These are phyloP conservation scores for Mortierella sp. DNA, from an alignment of 371 early-diverging fungal species.

Conservation along the genomic window DNA sequence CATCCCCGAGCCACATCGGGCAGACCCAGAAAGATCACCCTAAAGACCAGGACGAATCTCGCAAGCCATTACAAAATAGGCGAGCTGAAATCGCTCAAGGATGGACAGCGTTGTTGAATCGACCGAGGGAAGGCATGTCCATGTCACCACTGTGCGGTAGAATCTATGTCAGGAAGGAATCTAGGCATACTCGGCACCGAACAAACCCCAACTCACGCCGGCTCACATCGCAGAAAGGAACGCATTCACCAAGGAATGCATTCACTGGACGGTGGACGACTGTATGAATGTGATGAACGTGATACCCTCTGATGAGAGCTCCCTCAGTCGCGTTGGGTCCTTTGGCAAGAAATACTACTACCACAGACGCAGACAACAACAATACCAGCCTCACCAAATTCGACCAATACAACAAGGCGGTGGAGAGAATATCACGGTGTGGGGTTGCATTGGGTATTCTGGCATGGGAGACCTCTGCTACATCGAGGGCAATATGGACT, in stretches of 20 bases:
- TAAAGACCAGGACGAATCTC: background rate
- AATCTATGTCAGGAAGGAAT: background rate
- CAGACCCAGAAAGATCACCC: background rate
- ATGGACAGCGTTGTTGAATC: background rate
- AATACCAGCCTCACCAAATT: constrained; percentile 6
- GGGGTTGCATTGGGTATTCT: constrained; percentile 31
- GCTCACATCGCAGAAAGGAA: background rate
- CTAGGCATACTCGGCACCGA: background rate
- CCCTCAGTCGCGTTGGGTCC: constrained; percentile 8
- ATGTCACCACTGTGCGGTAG: background rate
- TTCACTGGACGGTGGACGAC: background rate
- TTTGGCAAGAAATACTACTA: constrained; percentile 20
- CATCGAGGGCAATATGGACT: too few relatives aligned
- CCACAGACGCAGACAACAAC: background rate
- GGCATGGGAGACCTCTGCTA: too few relatives aligned
- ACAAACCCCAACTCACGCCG: background rate
- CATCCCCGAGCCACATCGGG: background rate
- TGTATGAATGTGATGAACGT: constrained; percentile 1
- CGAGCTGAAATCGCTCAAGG: background rate
- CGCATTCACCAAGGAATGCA: background rate
- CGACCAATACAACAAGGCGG: constrained; percentile 16
- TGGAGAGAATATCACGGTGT: constrained; percentile 32
- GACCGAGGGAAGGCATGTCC: background rate
- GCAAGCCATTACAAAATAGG: background rate
- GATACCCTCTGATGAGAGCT: background rate